These are phyloP conservation scores for Myxozyma udenii DNA, from an alignment of 805 yeast genomes.

Conservation along the genomic window DNA sequence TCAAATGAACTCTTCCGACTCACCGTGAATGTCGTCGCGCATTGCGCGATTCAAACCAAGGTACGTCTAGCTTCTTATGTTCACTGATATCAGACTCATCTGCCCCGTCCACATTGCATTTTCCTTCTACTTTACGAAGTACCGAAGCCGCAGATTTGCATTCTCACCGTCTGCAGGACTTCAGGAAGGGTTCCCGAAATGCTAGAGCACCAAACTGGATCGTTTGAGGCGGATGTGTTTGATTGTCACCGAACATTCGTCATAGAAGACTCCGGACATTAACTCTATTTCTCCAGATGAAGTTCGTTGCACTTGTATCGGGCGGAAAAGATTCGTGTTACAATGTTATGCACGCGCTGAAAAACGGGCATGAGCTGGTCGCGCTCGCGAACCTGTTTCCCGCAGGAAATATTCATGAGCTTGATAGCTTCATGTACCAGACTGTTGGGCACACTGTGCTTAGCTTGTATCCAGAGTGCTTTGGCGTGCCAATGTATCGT, in stretches of 20 bases:
- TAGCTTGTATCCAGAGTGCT: slow-evolving; percentile 60
- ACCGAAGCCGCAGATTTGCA: too few species aligned
- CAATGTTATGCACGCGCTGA: slow-evolving; percentile 80
- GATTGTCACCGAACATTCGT: slow-evolving; percentile 8
- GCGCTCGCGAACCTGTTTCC: slow-evolving; percentile 87
- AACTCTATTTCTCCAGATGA: slow-evolving; percentile 50
- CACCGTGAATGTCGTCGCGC: too few species aligned
- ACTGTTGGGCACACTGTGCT: slow-evolving; percentile 90
- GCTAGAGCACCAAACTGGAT: slow-evolving; percentile 1
- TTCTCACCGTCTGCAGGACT: too few species aligned
- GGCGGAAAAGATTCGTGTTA: slow-evolving; percentile 97
- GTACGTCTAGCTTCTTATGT: too few species aligned
- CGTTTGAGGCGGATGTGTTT: slow-evolving; percentile 23
- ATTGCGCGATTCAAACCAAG: too few species aligned
- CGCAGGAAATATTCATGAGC: slow-evolving; percentile 51
- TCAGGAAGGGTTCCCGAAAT: too few species aligned
- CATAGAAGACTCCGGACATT: slow-evolving; percentile 28
- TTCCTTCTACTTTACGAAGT: too few species aligned
- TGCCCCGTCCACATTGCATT: too few species aligned
- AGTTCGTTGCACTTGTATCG: slow-evolving; percentile 84
- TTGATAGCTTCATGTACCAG: slow-evolving; percentile 96
- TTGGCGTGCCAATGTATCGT: slow-evolving; percentile 77
- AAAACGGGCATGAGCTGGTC: slow-evolving; percentile 76
- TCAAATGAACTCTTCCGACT: too few species aligned
- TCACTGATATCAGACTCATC: too few species aligned